Conservation (phyloP, 352 stramenopile species). For the Phytopythium sindhum region DNA sequence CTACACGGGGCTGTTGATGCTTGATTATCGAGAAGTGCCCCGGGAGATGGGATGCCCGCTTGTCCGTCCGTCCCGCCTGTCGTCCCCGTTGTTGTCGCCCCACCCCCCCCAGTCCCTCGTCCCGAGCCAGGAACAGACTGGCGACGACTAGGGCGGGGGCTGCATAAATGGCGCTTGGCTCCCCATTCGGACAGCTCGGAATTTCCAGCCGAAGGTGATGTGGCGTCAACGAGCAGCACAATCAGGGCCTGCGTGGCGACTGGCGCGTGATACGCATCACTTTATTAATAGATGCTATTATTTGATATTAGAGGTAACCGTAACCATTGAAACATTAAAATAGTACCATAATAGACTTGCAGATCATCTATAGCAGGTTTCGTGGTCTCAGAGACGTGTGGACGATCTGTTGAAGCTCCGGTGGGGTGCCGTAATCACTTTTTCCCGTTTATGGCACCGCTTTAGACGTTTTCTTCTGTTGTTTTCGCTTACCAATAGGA, state of each 20-base stretch:
- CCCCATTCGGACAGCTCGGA: too few relatives aligned
- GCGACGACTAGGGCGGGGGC: too few relatives aligned
- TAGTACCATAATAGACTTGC: too few relatives aligned
- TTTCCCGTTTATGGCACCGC: neutral
- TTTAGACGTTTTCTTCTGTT: neutral
- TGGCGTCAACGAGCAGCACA: constrained; percentile 4
- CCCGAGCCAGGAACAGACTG: too few relatives aligned
- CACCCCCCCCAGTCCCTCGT: neutral
- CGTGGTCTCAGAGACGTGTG: neutral
- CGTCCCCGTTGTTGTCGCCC: neutral
- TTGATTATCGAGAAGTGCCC: neutral
- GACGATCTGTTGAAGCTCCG: neutral
- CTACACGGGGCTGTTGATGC: neutral
- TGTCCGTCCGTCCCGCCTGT: too few relatives aligned
- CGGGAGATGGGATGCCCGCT: neutral
- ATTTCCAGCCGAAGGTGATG: neutral
- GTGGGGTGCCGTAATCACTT: neutral
- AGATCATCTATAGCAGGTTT: neutral
- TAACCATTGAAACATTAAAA: too few relatives aligned
- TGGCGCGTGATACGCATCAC: neutral
- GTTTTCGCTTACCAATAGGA: too few relatives aligned
- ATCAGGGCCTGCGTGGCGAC: neutral
- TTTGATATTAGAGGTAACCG: neutral
- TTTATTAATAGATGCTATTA: neutral
- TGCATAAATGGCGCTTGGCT: neutral